Conservation (phyloP, 306 rosid genomes). For the Arachis stenosperma region DNA sequence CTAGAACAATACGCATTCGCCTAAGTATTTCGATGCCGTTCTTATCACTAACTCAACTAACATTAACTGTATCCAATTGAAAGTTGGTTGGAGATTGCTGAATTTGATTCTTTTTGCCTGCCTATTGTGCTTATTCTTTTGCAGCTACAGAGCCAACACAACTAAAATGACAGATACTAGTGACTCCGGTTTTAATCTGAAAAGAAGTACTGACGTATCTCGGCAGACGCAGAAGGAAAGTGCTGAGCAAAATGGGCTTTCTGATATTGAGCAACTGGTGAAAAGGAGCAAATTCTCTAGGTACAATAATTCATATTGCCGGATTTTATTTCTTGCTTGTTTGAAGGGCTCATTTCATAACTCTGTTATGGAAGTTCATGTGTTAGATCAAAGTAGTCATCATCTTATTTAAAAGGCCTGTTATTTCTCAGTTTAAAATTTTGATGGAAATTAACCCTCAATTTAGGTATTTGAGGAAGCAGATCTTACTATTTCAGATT, state of each 20-base stretch:
- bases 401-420: neutral
- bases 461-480: neutral
- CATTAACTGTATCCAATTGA: too few relatives aligned
- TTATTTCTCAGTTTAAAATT: neutral
- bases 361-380: conserved; percentile 16
- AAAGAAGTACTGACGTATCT: conserved; percentile 23
- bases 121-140: conserved; percentile 24
- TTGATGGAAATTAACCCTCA: neutral
- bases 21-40: too few relatives aligned
- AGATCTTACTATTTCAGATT: too few relatives aligned
- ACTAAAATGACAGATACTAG: conserved; percentile 31
- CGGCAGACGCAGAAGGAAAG: conserved; percentile 24
- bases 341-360: conserved; percentile 23
- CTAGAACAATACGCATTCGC: too few relatives aligned
- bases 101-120: conserved; percentile 20
- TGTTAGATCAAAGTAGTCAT: conserved; percentile 26
- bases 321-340: conserved; percentile 15
- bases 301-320: conserved; percentile 32
- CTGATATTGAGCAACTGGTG: conserved; percentile 47
- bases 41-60: too few relatives aligned
- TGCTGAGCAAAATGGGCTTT: conserved; percentile 37
- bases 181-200: conserved; percentile 27
- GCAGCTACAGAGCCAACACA: conserved; percentile 39
- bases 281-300: conserved; percentile 46
- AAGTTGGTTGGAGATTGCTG: neutral